Percentiles rank a stretch among this genome's conserved stretches.
These are phyloP conservation scores for Debaryomyces coudertii DNA, from an alignment of 1,139 yeast species.

Conservation along the genomic window DNA sequence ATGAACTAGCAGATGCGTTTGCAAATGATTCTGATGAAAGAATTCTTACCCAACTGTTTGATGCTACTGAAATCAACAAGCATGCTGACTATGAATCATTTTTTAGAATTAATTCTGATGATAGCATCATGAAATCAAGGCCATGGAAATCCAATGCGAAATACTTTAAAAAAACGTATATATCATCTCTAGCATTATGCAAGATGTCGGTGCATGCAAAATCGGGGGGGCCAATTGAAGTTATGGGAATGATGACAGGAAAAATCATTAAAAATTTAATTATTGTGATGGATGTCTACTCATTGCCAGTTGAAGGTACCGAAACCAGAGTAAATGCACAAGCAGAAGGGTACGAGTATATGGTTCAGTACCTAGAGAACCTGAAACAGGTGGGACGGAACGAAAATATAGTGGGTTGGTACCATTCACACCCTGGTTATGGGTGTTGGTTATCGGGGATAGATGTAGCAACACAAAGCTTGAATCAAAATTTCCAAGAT, in stretches of 20 bases:
- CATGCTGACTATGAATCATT: slow-evolving; percentile 2
- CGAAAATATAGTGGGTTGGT: slow-evolving; percentile 85
- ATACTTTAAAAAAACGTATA: slow-evolving; percentile 65
- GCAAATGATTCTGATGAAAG: slow-evolving; percentile 4
- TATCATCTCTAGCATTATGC: slow-evolving; percentile 74
- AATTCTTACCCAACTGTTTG: slow-evolving; percentile 6
- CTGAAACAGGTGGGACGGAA: slow-evolving; percentile 55
- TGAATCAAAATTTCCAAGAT: slow-evolving; percentile 87
- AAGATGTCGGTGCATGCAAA: slow-evolving; percentile 86
- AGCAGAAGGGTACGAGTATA: slow-evolving; percentile 90
- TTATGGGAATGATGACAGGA: slow-evolving; percentile 95
- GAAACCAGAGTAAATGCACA: slow-evolving; percentile 96
- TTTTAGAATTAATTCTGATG: neutral
- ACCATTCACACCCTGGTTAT: slow-evolving; percentile 96
- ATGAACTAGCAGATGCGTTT: slow-evolving; percentile 2
- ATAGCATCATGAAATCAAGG: slow-evolving; percentile 19
- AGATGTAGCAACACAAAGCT: slow-evolving; percentile 82
- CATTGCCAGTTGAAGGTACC: slow-evolving; percentile 93
- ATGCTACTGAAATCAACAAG: slow-evolving; percentile 6
- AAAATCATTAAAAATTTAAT: slow-evolving; percentile 60
- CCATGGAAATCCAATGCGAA: slow-evolving; percentile 54
- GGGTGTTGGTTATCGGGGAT: slow-evolving; percentile 94
- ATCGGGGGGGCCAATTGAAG: slow-evolving; percentile 85
- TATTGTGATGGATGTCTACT: slow-evolving; percentile 79
- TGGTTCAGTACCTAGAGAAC: slow-evolving; percentile 78